A percentile compares a stretch with the other conserved stretches of the same genome.
Conservation (phyloP, 1,284 basidiomycete species). For the Trametes sp. region DNA sequence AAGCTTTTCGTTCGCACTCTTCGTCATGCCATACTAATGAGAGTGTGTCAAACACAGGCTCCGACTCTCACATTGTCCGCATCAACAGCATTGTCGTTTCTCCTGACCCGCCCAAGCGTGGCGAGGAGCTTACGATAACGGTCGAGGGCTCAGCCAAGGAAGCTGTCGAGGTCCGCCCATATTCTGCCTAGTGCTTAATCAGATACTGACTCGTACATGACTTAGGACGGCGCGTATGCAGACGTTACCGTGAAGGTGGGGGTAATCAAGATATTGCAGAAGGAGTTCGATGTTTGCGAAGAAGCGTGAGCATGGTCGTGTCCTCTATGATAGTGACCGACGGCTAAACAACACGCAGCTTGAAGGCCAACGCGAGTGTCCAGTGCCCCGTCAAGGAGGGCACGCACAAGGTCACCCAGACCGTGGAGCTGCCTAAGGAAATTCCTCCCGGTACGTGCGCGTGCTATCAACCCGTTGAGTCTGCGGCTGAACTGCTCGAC, state of each 20-base stretch:
- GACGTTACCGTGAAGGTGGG: conserved; percentile 91
- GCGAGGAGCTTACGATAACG: conserved; percentile 82
- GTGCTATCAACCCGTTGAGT: conserved; percentile 9
- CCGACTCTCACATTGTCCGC: conserved; percentile 55
- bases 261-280: conserved; percentile 82
- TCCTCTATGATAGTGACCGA: neutral
- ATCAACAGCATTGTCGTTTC: conserved; percentile 72
- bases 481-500: conserved; percentile 3
- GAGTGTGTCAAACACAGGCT: conserved; percentile 48
- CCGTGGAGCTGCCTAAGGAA: conserved; percentile 85
- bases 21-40: neutral
- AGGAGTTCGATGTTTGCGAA: conserved; percentile 87
- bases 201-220: neutral
- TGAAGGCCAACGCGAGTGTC: conserved; percentile 72
- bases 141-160: conserved; percentile 70
- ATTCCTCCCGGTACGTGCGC: conserved; percentile 79
- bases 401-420: conserved; percentile 75
- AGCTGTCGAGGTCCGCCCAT: conserved; percentile 64
- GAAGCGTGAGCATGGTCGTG: conserved; percentile 78
- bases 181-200: no score
- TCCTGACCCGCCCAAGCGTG: conserved; percentile 87
- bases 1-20: conserved; percentile 33
- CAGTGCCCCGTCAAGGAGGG: conserved; percentile 84
- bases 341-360: conserved; percentile 47
- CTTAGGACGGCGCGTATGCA: conserved; percentile 92